These are phyloP conservation scores for Paramyrothecium roridum DNA, from an alignment of 2,329 filamentous ascomycete genomes.

Conservation along the genomic window DNA sequence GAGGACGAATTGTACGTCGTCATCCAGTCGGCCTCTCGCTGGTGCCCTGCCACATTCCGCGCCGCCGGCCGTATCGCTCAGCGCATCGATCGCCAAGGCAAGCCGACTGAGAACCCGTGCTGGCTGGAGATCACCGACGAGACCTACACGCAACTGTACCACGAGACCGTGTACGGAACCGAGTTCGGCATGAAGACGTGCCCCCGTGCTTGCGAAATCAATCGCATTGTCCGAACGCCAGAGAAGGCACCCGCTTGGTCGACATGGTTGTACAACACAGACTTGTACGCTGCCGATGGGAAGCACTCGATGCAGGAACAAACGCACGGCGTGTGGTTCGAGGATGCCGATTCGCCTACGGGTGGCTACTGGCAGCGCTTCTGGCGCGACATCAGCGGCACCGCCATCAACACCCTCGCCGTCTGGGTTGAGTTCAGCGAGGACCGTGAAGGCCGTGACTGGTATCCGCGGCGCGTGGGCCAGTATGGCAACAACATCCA, in stretches of 20 bases:
- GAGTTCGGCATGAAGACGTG: conserved; percentile 16
- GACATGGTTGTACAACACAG: neutral
- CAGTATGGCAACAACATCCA: conserved; percentile 14
- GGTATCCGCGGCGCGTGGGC: conserved; percentile 14
- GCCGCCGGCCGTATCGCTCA: neutral
- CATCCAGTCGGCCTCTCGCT: neutral
- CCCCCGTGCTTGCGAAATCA: conserved; percentile 10
- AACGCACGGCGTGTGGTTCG: conserved; percentile 16
- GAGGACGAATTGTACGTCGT: neutral
- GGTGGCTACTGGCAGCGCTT: conserved; percentile 19
- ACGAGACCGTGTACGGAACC: conserved; percentile 15
- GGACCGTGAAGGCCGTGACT: conserved; percentile 8
- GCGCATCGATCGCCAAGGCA: conserved; percentile 9
- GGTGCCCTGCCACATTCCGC: neutral
- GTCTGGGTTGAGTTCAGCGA: conserved; percentile 19
- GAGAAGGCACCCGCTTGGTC: neutral
- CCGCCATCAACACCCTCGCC: conserved; percentile 11
- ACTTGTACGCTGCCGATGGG: neutral
- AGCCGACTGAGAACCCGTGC: conserved; percentile 12
- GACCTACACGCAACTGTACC: conserved; percentile 9
- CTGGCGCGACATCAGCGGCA: conserved; percentile 18
- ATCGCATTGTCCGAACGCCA: neutral
- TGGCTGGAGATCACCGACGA: conserved; percentile 16
- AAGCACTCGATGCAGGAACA: conserved; percentile 17
- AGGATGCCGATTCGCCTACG: conserved; percentile 10